Conservation (phyloP, 495 filamentous ascomycete species). For the Tuber microsphaerosporum region DNA sequence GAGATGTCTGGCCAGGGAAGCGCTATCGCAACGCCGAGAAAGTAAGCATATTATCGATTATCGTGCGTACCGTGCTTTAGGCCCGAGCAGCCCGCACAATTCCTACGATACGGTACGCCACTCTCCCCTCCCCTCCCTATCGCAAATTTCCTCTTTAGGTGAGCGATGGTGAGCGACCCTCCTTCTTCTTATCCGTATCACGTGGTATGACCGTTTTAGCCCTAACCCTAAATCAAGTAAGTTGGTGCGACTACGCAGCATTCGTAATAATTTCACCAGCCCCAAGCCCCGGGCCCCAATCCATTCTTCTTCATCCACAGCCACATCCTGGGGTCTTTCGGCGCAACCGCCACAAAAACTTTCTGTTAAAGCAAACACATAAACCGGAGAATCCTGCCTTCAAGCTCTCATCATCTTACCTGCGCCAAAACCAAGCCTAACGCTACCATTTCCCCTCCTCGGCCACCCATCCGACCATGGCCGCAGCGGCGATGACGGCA, state of each 20-base stretch:
- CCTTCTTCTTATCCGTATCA: background rate
- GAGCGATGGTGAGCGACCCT: background rate
- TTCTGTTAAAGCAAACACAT: background rate
- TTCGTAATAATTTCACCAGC: background rate
- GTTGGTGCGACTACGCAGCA: background rate
- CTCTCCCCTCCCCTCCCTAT: background rate
- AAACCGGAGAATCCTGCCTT: background rate
- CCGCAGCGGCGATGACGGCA: slow-evolving; percentile 5
- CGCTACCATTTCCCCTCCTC: background rate
- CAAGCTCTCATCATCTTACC: background rate
- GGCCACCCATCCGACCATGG: slow-evolving; percentile 16
- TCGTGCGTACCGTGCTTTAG: background rate
- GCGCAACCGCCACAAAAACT: background rate
- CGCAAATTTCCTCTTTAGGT: background rate
- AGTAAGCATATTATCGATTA: background rate
- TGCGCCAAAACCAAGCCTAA: background rate
- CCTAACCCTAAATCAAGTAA: background rate
- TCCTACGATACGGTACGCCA: background rate
- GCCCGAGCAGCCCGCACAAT: background rate
- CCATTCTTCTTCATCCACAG: slow-evolving; percentile 5
- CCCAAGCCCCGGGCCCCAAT: slow-evolving; percentile 7
- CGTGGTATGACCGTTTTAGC: background rate
- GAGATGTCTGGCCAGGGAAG: background rate
- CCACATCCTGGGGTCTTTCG: slow-evolving; percentile 4
- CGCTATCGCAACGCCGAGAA: background rate